phyloP scores from a whole-genome alignment of 2,329 filamentous ascomycete species.

The Xylariales sp. region DNA sequence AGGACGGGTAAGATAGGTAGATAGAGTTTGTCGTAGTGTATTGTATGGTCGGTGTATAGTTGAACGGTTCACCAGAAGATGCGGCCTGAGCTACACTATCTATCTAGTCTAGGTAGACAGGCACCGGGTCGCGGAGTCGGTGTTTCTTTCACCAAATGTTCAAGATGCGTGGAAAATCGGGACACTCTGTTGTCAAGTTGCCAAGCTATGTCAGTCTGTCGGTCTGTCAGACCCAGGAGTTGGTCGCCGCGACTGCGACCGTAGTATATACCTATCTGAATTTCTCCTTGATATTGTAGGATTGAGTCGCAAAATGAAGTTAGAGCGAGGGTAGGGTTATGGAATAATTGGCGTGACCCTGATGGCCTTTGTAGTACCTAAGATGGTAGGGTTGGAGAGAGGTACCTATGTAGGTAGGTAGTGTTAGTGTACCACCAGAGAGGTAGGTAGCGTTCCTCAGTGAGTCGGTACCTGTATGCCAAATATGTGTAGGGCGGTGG shows the following conservation, averaged over 20 bases:
- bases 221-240: not conserved
- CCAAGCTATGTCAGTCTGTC: not conserved
- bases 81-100: constrained; percentile 1
- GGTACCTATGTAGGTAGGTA: constrained; percentile 8
- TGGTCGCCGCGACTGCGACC: not conserved
- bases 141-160: not conserved
- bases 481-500: not conserved
- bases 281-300: constrained; percentile 1
- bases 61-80: not conserved
- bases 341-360: not conserved
- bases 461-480: too few species aligned
- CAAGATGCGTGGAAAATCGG: not conserved
- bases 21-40: too few species aligned
- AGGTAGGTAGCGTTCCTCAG: too few species aligned
- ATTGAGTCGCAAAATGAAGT: not conserved
- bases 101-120: too few species aligned
- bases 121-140: not conserved
- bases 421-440: too few species aligned
- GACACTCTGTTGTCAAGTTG: not conserved
- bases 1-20: not conserved
- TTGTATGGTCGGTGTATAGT: not conserved
- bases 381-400: not conserved
- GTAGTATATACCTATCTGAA: constrained; percentile 1
- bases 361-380: not conserved
- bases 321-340: not conserved